phyloP scores from a whole-genome alignment of 2,329 filamentous ascomycete species.

The Claviceps sp. region DNA sequence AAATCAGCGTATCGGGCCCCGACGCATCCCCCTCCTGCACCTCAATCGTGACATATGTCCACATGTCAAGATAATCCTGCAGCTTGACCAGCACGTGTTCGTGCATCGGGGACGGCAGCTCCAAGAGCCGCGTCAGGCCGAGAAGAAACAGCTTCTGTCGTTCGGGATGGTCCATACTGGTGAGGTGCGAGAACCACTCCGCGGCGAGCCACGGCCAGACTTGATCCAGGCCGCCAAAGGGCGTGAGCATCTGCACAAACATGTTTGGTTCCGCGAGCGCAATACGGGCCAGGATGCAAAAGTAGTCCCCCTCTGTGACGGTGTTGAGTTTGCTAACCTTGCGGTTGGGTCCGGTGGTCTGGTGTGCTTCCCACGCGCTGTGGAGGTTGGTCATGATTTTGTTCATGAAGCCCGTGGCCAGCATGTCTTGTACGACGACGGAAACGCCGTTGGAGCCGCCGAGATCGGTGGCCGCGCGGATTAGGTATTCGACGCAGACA shows the following conservation, averaged over 20 bases:
- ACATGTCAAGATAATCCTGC: constrained; percentile 63
- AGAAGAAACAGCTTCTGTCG: constrained; percentile 61
- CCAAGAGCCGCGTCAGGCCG: constrained; percentile 57
- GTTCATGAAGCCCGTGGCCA: constrained; percentile 48
- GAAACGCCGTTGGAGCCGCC: constrained; percentile 48
- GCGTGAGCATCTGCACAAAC: constrained; percentile 46
- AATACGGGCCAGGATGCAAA: constrained; percentile 68
- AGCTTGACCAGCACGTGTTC: constrained; percentile 46
- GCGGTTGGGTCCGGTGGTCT: constrained; percentile 69
- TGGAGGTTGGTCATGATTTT: constrained; percentile 54
- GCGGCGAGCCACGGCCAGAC: constrained; percentile 46
- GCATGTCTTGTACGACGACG: constrained; percentile 51
- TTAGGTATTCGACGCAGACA: constrained; percentile 49
- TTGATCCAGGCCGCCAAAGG: constrained; percentile 31
- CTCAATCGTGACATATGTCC: constrained; percentile 57
- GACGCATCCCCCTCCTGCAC: constrained; percentile 47
- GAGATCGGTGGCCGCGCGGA: constrained; percentile 48
- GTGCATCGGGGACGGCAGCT: constrained; percentile 44
- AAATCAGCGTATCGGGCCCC: constrained; percentile 38
- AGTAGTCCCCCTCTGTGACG: constrained; percentile 72
- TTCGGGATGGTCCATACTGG: constrained; percentile 51
- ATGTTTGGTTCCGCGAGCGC: constrained; percentile 57
- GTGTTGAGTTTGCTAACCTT: constrained; percentile 57
- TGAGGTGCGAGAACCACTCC: constrained; percentile 58
- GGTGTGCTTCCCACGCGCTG: constrained; percentile 58